phyloP scores from a whole-genome alignment of 352 stramenopile genomes.

The Aphanomyces invadans region DNA sequence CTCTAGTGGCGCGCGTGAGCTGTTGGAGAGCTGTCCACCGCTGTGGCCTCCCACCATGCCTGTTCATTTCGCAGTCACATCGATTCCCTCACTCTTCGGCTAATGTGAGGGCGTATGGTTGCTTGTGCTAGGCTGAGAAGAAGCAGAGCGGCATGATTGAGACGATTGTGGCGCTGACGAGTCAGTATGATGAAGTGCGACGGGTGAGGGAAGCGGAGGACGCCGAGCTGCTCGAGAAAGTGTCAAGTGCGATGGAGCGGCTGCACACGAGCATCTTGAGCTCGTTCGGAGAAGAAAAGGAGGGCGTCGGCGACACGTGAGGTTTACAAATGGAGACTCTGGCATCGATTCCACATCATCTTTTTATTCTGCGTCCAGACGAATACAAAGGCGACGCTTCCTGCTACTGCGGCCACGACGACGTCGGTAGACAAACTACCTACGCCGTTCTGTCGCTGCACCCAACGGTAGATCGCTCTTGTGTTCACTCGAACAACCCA shows the following conservation, averaged over 20 bases:
- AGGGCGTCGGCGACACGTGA: not conserved
- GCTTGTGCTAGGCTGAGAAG: slow-evolving; percentile 29
- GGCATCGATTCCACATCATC: slow-evolving; percentile 7
- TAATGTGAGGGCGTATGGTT: slow-evolving; percentile 29
- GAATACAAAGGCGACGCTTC: not conserved
- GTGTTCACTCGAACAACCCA: slow-evolving; percentile 7
- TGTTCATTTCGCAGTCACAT: too few species aligned
- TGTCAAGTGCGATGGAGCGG: slow-evolving; percentile 62
- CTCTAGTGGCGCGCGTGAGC: too few species aligned
- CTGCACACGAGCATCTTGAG: slow-evolving; percentile 76
- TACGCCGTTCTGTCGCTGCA: not conserved
- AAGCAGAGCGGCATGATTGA: slow-evolving; percentile 44
- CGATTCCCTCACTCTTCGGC: slow-evolving; percentile 25
- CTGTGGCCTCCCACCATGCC: too few species aligned
- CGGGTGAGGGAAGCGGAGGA: slow-evolving; percentile 57
- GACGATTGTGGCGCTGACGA: slow-evolving; percentile 40
- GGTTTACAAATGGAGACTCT: not conserved
- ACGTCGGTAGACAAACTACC: not conserved
- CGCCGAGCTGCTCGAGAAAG: slow-evolving; percentile 68
- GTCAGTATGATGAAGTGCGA: slow-evolving; percentile 46
- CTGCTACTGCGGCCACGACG: not conserved
- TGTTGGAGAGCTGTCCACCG: too few species aligned
- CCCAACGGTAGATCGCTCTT: not conserved
- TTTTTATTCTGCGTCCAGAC: slow-evolving; percentile 18
- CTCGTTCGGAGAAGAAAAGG: slow-evolving; percentile 48